These are phyloP conservation scores for Jacaranda copaia DNA, from an alignment of 257 asterid genomes.

Conservation along the genomic window DNA sequence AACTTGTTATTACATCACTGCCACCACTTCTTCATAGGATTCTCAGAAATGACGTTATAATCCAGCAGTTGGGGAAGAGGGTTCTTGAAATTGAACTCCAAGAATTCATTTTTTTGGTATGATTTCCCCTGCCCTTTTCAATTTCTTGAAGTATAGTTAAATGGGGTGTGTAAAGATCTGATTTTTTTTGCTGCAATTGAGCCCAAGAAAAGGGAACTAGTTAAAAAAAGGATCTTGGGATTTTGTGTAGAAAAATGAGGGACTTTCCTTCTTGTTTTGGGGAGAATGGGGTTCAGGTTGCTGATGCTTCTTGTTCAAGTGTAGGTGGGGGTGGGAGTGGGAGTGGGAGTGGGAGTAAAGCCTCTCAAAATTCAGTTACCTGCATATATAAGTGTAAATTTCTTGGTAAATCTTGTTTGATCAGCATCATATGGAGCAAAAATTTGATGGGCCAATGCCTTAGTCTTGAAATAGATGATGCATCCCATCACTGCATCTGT, in stretches of 20 bases:
- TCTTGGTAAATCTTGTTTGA: slow-evolving; percentile 70
- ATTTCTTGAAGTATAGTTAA: slow-evolving; percentile 23
- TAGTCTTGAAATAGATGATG: slow-evolving; percentile 79
- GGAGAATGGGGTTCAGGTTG: slow-evolving; percentile 94
- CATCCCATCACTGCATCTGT: slow-evolving; percentile 76
- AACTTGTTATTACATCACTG: slow-evolving; percentile 26
- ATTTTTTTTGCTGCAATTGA: slow-evolving; percentile 33
- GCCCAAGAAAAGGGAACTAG: slow-evolving; percentile 1
- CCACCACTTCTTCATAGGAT: not conserved
- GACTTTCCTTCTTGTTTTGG: slow-evolving; percentile 98
- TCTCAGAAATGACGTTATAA: slow-evolving; percentile 23
- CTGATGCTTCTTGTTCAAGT: slow-evolving; percentile 87
- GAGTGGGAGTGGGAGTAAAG: slow-evolving; percentile 43
- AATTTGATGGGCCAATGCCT: slow-evolving; percentile 92
- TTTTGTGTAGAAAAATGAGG: slow-evolving; percentile 61
- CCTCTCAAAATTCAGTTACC: slow-evolving; percentile 76
- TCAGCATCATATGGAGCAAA: slow-evolving; percentile 80
- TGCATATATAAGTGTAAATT: slow-evolving; percentile 74
- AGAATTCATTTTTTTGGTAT: slow-evolving; percentile 40
- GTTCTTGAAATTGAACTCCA: slow-evolving; percentile 43
- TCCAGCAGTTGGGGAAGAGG: slow-evolving; percentile 29
- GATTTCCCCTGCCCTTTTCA: slow-evolving; percentile 34
- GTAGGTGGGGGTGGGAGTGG: slow-evolving; percentile 35
- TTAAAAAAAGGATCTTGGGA: slow-evolving; percentile 33
- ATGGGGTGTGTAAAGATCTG: slow-evolving; percentile 35